Percentiles rank a stretch among this genome's conserved stretches.
phyloP scores from a whole-genome alignment of 169 alveolate species.

The Plasmodium gallinaceum region DNA sequence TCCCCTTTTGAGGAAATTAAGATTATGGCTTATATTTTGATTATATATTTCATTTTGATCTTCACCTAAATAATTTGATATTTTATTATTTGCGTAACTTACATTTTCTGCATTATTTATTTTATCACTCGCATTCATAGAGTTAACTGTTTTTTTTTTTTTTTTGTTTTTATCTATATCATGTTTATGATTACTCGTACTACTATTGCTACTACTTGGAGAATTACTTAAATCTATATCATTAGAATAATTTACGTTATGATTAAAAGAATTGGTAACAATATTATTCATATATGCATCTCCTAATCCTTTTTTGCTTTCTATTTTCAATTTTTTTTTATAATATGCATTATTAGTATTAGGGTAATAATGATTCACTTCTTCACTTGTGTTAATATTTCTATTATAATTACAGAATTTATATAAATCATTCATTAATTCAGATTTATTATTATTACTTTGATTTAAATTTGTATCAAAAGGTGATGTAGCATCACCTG shows the following conservation, averaged over 20 bases:
- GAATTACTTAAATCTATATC: not conserved
- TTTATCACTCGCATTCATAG: no score
- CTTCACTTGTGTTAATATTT: not conserved
- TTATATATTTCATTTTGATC: not conserved
- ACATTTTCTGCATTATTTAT: no score
- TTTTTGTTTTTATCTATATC: no score
- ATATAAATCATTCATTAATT: not conserved
- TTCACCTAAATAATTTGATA: not conserved
- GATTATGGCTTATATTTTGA: no score
- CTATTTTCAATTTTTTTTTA: no score
- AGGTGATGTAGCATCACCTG: not conserved
- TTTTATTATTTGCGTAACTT: not conserved
- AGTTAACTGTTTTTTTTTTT: no score
- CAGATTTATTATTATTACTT: not conserved
- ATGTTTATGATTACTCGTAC: no score
- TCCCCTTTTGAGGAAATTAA: no score
- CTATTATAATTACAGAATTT: not conserved
- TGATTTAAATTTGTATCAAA: not conserved
- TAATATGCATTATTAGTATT: not conserved
- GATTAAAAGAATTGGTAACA: no score
- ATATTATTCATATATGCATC: no score
- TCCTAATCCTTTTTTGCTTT: no score
- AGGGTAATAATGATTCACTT: not conserved
- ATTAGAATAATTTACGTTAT: not conserved
- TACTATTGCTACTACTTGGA: no score